These are phyloP conservation scores for Fusarium musae DNA, from an alignment of 2,329 filamentous ascomycete species.

Conservation along the genomic window DNA sequence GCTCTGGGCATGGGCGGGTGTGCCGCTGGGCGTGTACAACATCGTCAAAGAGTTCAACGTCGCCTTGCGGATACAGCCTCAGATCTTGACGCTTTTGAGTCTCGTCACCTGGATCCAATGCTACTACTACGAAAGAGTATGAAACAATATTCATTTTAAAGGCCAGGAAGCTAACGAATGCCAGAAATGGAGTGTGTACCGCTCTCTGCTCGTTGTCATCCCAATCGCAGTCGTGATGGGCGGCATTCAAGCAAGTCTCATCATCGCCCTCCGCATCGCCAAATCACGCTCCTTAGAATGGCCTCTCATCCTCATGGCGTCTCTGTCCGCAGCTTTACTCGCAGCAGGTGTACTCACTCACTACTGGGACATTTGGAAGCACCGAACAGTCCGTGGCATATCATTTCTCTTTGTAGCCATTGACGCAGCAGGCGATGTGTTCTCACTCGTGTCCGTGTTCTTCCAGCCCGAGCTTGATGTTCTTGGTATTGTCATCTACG, in stretches of 20 bases:
- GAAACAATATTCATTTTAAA: accelerated
- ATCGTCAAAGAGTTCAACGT: constrained; percentile 56
- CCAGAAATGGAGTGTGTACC: constrained; percentile 63
- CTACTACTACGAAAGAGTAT: constrained; percentile 54
- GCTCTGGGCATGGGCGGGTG: constrained; percentile 74
- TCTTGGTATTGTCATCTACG: constrained; percentile 74
- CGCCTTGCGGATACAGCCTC: constrained; percentile 56
- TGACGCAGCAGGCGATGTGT: constrained; percentile 75
- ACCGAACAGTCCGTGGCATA: constrained; percentile 75
- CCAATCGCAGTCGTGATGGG: constrained; percentile 67
- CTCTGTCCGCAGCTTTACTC: constrained; percentile 70
- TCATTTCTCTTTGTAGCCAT: constrained; percentile 78
- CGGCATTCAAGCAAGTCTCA: constrained; percentile 66
- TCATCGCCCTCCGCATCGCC: constrained; percentile 65
- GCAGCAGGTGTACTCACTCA: constrained; percentile 74
- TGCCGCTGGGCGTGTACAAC: constrained; percentile 69
- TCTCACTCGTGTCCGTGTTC: constrained; percentile 72
- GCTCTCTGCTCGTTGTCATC: constrained; percentile 59
- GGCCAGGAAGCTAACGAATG: not conserved
- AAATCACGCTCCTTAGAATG: constrained; percentile 60
- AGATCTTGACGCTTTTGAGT: constrained; percentile 56
- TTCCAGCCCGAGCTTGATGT: constrained; percentile 69
- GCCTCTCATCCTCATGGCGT: constrained; percentile 75
- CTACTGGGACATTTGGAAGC: constrained; percentile 75
- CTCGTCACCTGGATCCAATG: constrained; percentile 58